phyloP scores from a whole-genome alignment of 106 monocot species.

The Dioscorea dumetorum region DNA sequence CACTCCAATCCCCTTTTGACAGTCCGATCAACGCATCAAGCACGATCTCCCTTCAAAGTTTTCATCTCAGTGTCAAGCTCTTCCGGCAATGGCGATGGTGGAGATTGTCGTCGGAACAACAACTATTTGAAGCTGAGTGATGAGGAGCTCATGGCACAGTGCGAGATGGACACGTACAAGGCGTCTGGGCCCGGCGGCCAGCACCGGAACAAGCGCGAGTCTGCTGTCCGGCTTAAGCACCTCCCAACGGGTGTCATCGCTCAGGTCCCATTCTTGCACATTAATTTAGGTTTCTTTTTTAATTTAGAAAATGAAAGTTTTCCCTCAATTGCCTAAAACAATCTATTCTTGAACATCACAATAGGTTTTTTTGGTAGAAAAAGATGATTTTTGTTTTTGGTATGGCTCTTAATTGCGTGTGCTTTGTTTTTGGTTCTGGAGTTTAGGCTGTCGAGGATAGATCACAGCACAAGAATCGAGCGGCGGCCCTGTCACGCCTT shows the following conservation, averaged over 20 bases:
- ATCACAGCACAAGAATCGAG: slow-evolving; percentile 89
- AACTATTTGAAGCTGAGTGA: slow-evolving; percentile 58
- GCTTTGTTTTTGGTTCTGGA: background rate
- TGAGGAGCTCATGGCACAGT: slow-evolving; percentile 87
- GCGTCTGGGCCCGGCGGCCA: slow-evolving; percentile 91
- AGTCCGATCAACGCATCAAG: no score
- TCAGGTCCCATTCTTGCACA: slow-evolving; percentile 38
- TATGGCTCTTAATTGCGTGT: background rate
- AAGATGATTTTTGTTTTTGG: background rate
- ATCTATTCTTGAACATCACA: background rate
- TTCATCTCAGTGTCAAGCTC: slow-evolving; percentile 12
- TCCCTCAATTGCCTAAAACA: background rate
- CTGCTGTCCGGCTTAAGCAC: slow-evolving; percentile 82
- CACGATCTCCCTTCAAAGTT: slow-evolving; percentile 1
- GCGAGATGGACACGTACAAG: slow-evolving; percentile 86
- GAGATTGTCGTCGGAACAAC: background rate
- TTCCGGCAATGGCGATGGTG: slow-evolving; percentile 2
- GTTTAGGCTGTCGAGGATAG: slow-evolving; percentile 83
- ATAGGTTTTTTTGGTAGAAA: background rate
- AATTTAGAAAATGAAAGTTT: no score
- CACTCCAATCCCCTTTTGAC: no score
- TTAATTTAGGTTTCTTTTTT: no score
- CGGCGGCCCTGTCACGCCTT: slow-evolving; percentile 61
- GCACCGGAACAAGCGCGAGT: slow-evolving; percentile 98
- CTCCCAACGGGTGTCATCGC: slow-evolving; percentile 80